phyloP scores from a whole-genome alignment of 1,284 basidiomycete genomes.

The Ustilago tritici region DNA sequence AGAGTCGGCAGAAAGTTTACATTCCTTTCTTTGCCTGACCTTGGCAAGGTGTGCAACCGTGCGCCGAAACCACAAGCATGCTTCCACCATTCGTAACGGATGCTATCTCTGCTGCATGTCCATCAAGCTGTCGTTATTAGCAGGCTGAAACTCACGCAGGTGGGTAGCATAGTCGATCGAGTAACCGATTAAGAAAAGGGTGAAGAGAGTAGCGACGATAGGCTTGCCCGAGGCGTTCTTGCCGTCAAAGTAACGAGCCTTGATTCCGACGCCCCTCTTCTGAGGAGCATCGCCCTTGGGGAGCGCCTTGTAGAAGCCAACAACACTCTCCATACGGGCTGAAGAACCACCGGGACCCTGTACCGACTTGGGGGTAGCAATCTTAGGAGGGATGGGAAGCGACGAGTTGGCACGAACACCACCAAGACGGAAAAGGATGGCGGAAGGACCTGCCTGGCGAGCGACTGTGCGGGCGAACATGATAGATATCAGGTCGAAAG shows the following conservation, averaged over 20 bases:
- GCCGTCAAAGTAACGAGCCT: slow-evolving; percentile 83
- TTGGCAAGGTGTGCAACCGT: neutral
- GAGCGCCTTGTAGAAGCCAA: slow-evolving; percentile 93
- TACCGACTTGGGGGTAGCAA: slow-evolving; percentile 88
- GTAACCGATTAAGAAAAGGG: slow-evolving; percentile 82
- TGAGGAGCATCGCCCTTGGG: slow-evolving; percentile 78
- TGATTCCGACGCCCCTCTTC: slow-evolving; percentile 77
- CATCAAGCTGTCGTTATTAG: neutral
- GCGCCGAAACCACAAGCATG: neutral
- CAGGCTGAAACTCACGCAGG: slow-evolving; percentile 48
- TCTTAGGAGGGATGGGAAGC: slow-evolving; percentile 87
- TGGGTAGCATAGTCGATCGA: slow-evolving; percentile 63
- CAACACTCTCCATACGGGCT: slow-evolving; percentile 83
- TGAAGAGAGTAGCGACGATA: slow-evolving; percentile 79
- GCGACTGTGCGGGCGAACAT: slow-evolving; percentile 44
- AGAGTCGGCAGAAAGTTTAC: neutral
- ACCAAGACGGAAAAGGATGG: slow-evolving; percentile 11
- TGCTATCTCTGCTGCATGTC: neutral
- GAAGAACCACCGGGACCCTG: slow-evolving; percentile 83
- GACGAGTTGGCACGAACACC: slow-evolving; percentile 57
- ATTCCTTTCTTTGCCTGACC: no score
- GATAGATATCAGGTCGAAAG: neutral
- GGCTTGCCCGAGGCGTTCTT: slow-evolving; percentile 85
- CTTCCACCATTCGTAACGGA: neutral
- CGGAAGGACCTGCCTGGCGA: slow-evolving; percentile 15